Percentiles rank a stretch among this genome's conserved stretches.
These are phyloP conservation scores for Ophiostoma ulmi DNA, from an alignment of 2,329 filamentous ascomycete genomes.

Conservation along the genomic window DNA sequence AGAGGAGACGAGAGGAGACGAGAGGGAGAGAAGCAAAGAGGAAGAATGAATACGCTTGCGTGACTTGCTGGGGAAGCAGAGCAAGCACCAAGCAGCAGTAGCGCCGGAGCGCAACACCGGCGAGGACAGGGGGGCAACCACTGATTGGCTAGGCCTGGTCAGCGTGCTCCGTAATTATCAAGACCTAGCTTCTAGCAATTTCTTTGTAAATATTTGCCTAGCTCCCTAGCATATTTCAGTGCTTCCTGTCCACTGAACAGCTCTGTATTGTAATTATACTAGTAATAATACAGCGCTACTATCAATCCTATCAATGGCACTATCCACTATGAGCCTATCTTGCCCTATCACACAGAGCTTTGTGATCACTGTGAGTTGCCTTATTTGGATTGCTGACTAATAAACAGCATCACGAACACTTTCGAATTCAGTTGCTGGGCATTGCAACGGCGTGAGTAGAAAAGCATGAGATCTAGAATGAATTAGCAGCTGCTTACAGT, in stretches of 20 bases:
- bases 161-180: slow-evolving; percentile 16
- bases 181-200: slow-evolving; percentile 20
- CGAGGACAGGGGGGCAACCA: slow-evolving; percentile 3
- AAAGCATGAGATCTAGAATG: no score
- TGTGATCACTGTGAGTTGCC: background rate
- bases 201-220: slow-evolving; percentile 1
- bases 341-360: slow-evolving; percentile 10
- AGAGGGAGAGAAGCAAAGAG: background rate
- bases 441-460: no score
- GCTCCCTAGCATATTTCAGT: background rate
- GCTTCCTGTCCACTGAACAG: background rate
- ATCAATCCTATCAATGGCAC: background rate
- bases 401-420: background rate
- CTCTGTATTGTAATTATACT: background rate
- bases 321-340: background rate
- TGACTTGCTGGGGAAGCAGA: background rate
- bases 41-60: background rate
- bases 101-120: background rate
- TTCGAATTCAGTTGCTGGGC: no score
- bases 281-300: slow-evolving; percentile 3
- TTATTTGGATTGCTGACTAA: background rate
- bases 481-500: no score
- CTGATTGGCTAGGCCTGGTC: background rate
- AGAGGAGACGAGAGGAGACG: no score
- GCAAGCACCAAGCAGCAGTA: background rate